Conservation (phyloP, 1,284 basidiomycete genomes). For the Ustilago crameri region DNA sequence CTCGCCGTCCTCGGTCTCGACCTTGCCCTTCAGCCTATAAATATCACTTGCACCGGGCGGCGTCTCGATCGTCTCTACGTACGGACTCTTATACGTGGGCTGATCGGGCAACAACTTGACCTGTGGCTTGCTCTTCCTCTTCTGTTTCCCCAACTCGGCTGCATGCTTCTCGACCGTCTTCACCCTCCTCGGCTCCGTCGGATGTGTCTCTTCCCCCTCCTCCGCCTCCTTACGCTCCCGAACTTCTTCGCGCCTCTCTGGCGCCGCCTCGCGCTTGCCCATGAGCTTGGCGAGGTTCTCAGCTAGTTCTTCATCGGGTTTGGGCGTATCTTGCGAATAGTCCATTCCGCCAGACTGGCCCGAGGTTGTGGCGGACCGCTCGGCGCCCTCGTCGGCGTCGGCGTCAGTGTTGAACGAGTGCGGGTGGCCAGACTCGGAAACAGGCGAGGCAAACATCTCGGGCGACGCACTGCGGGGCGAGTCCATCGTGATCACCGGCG, state of each 20-base stretch:
- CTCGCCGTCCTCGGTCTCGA: neutral
- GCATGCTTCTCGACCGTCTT: conserved; percentile 18
- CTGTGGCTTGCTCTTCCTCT: conserved; percentile 10
- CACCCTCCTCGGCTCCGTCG: neutral
- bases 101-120: conserved; percentile 40
- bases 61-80: conserved; percentile 17
- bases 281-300: conserved; percentile 13
- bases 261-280: conserved; percentile 13
- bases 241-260: neutral
- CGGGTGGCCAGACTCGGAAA: conserved; percentile 7
- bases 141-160: conserved; percentile 6
- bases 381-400: neutral
- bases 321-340: conserved; percentile 8
- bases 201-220: neutral
- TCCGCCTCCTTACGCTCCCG: neutral
- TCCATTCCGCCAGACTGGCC: conserved; percentile 1
- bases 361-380: too few relatives aligned
- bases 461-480: conserved; percentile 22
- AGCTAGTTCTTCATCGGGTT: conserved; percentile 19
- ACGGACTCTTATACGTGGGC: conserved; percentile 30
- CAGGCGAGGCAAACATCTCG: conserved; percentile 23
- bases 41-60: conserved; percentile 30
- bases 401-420: neutral
- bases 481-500: conserved; percentile 25
- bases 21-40: conserved; percentile 3